These are phyloP conservation scores for Calamus simplicifolius DNA, from an alignment of 176 grass and related monocot genomes.

Conservation along the genomic window DNA sequence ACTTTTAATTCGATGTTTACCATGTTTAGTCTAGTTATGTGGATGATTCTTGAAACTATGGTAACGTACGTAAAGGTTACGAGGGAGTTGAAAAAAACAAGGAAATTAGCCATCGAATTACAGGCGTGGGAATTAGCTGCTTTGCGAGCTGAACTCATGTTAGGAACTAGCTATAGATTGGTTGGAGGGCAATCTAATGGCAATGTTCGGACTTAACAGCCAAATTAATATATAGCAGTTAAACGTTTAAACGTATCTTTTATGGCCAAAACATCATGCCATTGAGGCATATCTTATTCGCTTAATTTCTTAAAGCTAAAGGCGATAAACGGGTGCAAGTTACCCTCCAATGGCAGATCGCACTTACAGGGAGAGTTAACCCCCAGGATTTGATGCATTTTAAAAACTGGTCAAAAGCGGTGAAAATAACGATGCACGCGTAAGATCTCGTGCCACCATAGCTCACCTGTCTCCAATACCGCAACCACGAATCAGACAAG, in stretches of 20 bases:
- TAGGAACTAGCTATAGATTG: background rate
- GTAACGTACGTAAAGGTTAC: background rate
- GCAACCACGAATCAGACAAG: background rate
- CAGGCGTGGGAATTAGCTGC: background rate
- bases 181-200: background rate
- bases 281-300: constrained; percentile 38
- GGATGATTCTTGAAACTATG: background rate
- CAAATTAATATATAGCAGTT: constrained; percentile 44
- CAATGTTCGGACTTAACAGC: constrained; percentile 33
- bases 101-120: background rate
- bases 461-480: background rate
- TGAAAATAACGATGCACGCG: background rate
- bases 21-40: background rate
- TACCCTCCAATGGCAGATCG: constrained; percentile 17
- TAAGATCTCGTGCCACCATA: background rate
- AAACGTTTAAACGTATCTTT: constrained; percentile 18
- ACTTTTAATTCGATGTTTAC: constrained; percentile 6
- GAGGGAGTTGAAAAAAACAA: background rate
- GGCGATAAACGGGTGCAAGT: constrained; percentile 54
- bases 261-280: background rate
- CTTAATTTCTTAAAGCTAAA: constrained; percentile 77
- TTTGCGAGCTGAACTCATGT: background rate
- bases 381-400: background rate
- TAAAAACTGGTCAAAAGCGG: background rate
- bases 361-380: constrained; percentile 21